Base-by-base conservation (phyloP, 805 yeast species). In the Saturnispora besseyi region DNA sequence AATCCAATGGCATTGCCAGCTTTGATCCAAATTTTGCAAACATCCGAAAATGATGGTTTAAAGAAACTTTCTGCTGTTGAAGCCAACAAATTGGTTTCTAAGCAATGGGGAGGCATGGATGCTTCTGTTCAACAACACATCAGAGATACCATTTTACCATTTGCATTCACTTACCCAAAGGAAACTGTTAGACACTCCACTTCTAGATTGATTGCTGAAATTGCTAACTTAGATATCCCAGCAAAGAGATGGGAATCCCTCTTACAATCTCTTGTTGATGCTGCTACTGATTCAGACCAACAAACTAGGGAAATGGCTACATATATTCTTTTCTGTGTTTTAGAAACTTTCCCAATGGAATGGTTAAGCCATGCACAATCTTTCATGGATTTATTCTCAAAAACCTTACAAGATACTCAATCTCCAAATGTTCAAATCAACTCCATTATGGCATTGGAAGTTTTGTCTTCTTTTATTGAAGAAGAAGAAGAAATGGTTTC, bases 51-150 rank as follows among this genome's bases (percentile, higher is more conserved):
- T 59, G 83, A 78, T 55, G 86, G 85, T 60, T 65, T 90, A 58
- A 84, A 87, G 61, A 96, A 89, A 68, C 75, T 93, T 54, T 95
- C 97, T n/a, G 95, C 96, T 54, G 96, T 93, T 55, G 99, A 93
- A 71, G 88, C 90, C 38, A 81, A 96, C 70, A 93, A 93, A 67
- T 77, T 85, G 62, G 79, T 90, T 37, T 62, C 74, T 48, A 72
- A 75, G 56, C 81, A 80, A 62, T 93, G 98, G 98, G 73, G 68
- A 37, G 56, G 59, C 5, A 67, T 76, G 40, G 77, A 75, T 57
- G 78, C 65, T 22, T 54, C 72, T 7, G 62, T 77, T 49, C 81
- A 82, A 67, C 71, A 73, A 40, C 75, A 75, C 51, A 81, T 93
- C 63, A 81, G 87, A 63, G 72, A 73, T 33, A 74, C 91, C 29